Evolutionary conservation across 1,139 yeast species (phyloP), one percentile per base, ranked within the genome.

Genomic region (Sugiyamaella xylanicola): DNA sequence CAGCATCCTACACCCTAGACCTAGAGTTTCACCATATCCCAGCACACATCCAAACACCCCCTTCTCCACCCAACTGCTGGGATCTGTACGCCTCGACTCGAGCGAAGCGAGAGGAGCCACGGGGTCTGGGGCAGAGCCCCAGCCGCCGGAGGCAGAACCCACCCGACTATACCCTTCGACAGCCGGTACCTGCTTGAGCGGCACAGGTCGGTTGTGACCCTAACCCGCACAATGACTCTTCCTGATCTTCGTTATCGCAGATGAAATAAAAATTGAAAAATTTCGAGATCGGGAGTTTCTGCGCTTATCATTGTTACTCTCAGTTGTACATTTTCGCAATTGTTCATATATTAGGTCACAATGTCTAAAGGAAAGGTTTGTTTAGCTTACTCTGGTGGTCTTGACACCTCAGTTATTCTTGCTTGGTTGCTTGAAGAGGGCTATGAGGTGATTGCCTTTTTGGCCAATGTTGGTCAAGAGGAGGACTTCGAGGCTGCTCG

Each of bases 381-480:
- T 83, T 85, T 93, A 75, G 99, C 99, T 56, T 93, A 93, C 80
- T 93, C 98, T 56, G 99, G 99, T 70, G 99, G 99, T 79, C 84
- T 93, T 70, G 99, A 93, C 73, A 93, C 99, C 80, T 91, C 97
- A 41, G 90, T 95, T 60, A 93, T 93, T 69, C 84, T 93, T 65
- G 99, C 98, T 55, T 93, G 99, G 99, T 84, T 93, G 74, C 82
- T 93, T 66, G 99, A 93, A 75, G 84, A 93, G 78, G 99, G 97
- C 63, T 93, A 92, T 75, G 99, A 93, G 77, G 99, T 93, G 58
- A 86, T 93, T 71, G 97, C 98, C 54, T 93, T 93, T 80, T 83
- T 93, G 83, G 98, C 98, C 71, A 86, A 93, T 76, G 91, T 92
- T 69, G 99, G 98, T 67, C 98, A 92, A 79, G 99, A 93, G 79